phyloP scores from a whole-genome alignment of 805 yeast genomes.

The Saccharomyces kudriavzevii region DNA sequence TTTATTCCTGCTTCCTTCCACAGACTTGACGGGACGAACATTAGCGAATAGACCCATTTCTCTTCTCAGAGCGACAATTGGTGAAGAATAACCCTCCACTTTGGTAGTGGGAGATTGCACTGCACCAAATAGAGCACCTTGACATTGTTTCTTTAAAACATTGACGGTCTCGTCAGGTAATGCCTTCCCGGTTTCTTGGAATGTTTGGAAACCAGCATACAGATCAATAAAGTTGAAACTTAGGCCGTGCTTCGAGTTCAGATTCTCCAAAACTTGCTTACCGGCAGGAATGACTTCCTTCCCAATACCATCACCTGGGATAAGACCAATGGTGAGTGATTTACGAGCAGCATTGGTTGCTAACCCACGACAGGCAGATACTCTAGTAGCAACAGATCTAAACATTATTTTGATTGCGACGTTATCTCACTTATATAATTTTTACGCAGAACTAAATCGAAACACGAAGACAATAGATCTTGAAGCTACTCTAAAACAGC shows the following conservation, averaged over 20 bases:
- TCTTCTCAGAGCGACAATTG: constrained; percentile 97
- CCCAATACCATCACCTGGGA: constrained; percentile 98
- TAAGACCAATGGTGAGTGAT: constrained; percentile 54
- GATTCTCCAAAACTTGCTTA: constrained; percentile 70
- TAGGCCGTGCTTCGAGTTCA: constrained; percentile 68
- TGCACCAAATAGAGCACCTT: constrained; percentile 97
- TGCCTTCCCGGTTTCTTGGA: constrained; percentile 91
- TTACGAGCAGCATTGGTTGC: constrained; percentile 35
- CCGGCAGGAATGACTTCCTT: constrained; percentile 98
- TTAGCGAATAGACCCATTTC: constrained; percentile 91
- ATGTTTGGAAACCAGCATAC: constrained; percentile 90
- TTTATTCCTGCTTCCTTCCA: constrained; percentile 64
- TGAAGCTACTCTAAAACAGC: not conserved
- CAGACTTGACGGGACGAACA: constrained; percentile 95
- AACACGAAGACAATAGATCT: not conserved
- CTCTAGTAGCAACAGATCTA: constrained; percentile 21
- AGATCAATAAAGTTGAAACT: constrained; percentile 79
- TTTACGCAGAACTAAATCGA: not conserved
- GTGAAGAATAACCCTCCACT: constrained; percentile 95
- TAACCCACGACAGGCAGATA: constrained; percentile 28
- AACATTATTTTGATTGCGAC: constrained; percentile 15
- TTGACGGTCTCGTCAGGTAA: constrained; percentile 88
- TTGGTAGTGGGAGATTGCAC: constrained; percentile 91
- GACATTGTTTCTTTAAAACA: constrained; percentile 69
- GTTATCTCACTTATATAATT: not conserved